Conservation (phyloP, 2,329 filamentous ascomycete genomes). For the Penicillium sumatraense region DNA sequence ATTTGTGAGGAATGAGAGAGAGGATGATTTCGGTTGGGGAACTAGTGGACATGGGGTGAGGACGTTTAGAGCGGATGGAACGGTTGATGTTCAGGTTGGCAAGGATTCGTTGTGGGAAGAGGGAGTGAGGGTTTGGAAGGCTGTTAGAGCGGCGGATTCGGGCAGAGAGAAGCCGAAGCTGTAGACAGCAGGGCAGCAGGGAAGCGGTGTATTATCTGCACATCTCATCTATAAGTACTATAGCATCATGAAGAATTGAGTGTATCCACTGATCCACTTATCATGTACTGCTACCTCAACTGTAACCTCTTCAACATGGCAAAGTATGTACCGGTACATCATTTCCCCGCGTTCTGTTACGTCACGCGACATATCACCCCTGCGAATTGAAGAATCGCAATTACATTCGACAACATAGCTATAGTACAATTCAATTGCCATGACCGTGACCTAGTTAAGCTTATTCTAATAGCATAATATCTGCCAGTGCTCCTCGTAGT, state of each 20-base stretch:
- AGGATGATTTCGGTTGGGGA: constrained; percentile 32
- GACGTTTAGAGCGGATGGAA: constrained; percentile 51
- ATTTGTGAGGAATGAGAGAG: constrained; percentile 31
- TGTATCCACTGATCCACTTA: too few species aligned
- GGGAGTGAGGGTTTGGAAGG: constrained; percentile 54
- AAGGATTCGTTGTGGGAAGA: constrained; percentile 55
- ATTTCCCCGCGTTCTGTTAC: too few species aligned
- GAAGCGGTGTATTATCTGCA: background rate
- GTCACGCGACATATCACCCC: too few species aligned
- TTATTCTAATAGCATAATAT: too few species aligned
- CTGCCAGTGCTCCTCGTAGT: too few species aligned
- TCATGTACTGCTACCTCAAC: too few species aligned
- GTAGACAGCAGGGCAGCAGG: background rate
- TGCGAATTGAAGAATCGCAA: too few species aligned
- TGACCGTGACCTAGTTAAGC: too few species aligned
- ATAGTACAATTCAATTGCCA: too few species aligned
- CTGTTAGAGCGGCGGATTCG: background rate
- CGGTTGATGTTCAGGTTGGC: constrained; percentile 50
- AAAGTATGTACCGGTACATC: background rate
- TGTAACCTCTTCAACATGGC: too few species aligned
- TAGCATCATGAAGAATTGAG: too few species aligned
- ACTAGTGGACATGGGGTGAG: constrained; percentile 42
- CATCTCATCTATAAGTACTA: background rate
- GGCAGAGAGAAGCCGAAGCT: constrained; percentile 6
- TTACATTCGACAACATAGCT: too few species aligned